phyloP scores from a whole-genome alignment of 495 filamentous ascomycete species.

The Penicillium herquei region DNA sequence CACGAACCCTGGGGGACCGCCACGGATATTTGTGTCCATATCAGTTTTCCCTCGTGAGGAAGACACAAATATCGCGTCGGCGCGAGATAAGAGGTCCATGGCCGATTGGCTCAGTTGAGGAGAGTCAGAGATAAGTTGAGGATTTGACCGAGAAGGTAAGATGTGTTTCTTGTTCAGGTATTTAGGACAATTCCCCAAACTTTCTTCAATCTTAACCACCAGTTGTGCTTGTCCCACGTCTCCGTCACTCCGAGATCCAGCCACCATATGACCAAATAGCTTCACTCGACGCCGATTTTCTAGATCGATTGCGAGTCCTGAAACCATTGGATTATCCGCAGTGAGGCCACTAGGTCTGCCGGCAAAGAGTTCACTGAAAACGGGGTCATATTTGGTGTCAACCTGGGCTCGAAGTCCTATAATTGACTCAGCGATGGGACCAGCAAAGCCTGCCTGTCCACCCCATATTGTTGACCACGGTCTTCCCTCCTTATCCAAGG shows the following conservation, averaged over 20 bases:
- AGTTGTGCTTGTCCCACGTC: conserved; percentile 55
- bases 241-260: conserved; percentile 46
- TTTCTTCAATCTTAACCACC: conserved; percentile 63
- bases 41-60: conserved; percentile 56
- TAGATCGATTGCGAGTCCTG: conserved; percentile 64
- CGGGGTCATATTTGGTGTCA: conserved; percentile 61
- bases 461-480: conserved; percentile 78
- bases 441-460: conserved; percentile 64
- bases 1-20: conserved; percentile 72
- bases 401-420: conserved; percentile 58
- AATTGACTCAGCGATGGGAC: conserved; percentile 53
- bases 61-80: conserved; percentile 77
- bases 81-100: conserved; percentile 56
- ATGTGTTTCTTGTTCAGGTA: conserved; percentile 75
- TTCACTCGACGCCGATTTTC: conserved; percentile 66
- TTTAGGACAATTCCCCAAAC: conserved; percentile 78
- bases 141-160: conserved; percentile 47
- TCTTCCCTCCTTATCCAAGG: conserved; percentile 58
- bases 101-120: conserved; percentile 45
- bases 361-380: conserved; percentile 53
- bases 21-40: conserved; percentile 86
- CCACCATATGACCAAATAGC: conserved; percentile 61
- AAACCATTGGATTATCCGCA: conserved; percentile 42
- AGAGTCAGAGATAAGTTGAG: conserved; percentile 50
- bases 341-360: conserved; percentile 7